These are phyloP conservation scores for Penicillium salamii DNA, from an alignment of 495 filamentous ascomycete species.

Conservation along the genomic window DNA sequence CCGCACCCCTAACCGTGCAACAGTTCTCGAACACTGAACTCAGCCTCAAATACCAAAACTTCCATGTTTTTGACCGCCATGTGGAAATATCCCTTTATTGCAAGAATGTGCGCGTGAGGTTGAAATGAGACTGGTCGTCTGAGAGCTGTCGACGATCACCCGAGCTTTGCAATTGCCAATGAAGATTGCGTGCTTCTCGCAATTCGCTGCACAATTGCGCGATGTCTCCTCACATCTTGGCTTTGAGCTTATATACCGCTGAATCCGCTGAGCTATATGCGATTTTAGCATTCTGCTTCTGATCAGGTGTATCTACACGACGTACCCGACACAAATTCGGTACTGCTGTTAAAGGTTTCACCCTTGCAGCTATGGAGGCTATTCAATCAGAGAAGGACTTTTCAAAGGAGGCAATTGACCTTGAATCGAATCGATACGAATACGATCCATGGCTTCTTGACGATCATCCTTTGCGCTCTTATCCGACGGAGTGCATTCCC, in stretches of 20 bases:
- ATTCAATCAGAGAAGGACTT: not conserved
- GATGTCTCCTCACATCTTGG: conserved; percentile 5
- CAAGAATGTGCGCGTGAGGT: not conserved
- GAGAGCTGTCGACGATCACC: conserved; percentile 10
- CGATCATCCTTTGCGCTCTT: conserved; percentile 40
- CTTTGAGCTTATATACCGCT: conserved; percentile 5
- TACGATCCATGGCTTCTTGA: conserved; percentile 35
- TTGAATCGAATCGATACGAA: conserved; percentile 22
- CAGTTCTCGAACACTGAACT: not conserved
- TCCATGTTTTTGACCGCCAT: conserved; percentile 9
- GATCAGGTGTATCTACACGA: not conserved
- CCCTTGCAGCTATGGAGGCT: not conserved
- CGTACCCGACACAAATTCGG: not conserved
- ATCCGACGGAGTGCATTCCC: conserved; percentile 37
- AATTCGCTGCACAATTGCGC: conserved; percentile 18
- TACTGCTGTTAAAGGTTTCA: not conserved
- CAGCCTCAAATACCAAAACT: not conserved
- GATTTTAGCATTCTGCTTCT: not conserved
- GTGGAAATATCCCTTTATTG: not conserved
- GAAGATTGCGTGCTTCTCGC: conserved; percentile 23
- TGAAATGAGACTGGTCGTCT: not conserved
- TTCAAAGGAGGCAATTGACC: conserved; percentile 7
- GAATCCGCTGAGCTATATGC: not conserved
- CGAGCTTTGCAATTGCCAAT: conserved; percentile 13
- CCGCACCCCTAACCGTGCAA: no score